Conservation (phyloP, 73 alveolate species). For the Effrenium voratum region DNA sequence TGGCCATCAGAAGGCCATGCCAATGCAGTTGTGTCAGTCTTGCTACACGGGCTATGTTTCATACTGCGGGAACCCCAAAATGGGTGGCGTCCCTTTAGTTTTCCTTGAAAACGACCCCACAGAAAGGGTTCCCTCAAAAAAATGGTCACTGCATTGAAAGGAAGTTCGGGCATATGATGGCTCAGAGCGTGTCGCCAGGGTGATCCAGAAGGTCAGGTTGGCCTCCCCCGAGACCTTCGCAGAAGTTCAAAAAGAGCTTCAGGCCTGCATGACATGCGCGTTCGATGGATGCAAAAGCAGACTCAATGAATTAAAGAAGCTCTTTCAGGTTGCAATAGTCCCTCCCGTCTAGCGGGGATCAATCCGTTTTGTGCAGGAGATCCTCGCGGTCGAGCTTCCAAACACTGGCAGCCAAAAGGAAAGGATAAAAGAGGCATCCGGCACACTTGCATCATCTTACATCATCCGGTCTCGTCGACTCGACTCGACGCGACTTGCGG, state of each 20-base stretch:
- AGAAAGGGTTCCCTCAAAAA: no score
- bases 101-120: background rate
- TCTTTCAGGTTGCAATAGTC: background rate
- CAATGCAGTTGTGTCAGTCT: background rate
- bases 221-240: slow-evolving; percentile 92
- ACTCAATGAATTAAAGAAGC: background rate
- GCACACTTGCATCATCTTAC: background rate
- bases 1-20: slow-evolving; percentile 84
- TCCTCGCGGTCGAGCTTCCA: slow-evolving; percentile 76
- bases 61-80: background rate
- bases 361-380: slow-evolving; percentile 34
- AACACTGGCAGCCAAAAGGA: slow-evolving; percentile 89
- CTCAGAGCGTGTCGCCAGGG: no score
- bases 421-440: slow-evolving; percentile 45
- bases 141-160: background rate
- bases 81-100: background rate
- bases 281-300: background rate
- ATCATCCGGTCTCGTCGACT: background rate
- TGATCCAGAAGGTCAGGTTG: slow-evolving; percentile 79
- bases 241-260: slow-evolving; percentile 93
- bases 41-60: background rate
- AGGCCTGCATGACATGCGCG: background rate
- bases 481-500: background rate
- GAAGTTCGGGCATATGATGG: background rate
- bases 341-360: background rate